These are phyloP conservation scores for Lichenothelia convexa DNA, from an alignment of 495 filamentous ascomycete genomes.

Conservation along the genomic window DNA sequence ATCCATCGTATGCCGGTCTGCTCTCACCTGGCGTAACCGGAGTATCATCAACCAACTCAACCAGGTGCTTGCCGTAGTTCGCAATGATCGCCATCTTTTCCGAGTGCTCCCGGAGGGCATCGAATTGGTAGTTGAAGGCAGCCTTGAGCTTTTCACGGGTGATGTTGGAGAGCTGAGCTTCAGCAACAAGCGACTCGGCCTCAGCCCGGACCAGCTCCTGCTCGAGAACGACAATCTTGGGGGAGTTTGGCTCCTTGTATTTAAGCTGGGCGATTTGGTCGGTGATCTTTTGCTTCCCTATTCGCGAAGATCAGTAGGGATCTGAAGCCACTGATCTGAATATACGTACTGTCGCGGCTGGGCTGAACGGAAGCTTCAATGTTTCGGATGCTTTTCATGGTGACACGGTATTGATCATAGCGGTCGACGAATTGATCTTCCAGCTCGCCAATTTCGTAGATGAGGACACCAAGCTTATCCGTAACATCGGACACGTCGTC, in stretches of 20 bases:
- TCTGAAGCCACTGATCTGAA: neutral
- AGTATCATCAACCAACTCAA: constrained; percentile 89
- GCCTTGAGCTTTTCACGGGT: constrained; percentile 98
- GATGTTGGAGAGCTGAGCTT: constrained; percentile 96
- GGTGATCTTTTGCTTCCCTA: constrained; percentile 97
- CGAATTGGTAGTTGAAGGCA: constrained; percentile 95
- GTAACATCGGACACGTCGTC: constrained; percentile 98
- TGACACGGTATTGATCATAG: constrained; percentile 97
- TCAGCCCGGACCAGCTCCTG: constrained; percentile 97
- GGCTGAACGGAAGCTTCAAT: constrained; percentile 97
- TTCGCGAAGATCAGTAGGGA: constrained; percentile 8
- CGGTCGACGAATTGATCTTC: constrained; percentile 96
- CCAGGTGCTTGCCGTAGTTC: constrained; percentile 87
- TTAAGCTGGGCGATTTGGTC: constrained; percentile 98
- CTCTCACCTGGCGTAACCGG: constrained; percentile 96
- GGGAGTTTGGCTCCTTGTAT: constrained; percentile 97
- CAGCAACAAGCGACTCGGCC: constrained; percentile 92
- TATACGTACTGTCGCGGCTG: constrained; percentile 72
- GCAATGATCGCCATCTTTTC: constrained; percentile 98
- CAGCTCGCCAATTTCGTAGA: constrained; percentile 96
- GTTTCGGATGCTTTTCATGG: constrained; percentile 97
- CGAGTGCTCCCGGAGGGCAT: constrained; percentile 91
- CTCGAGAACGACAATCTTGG: constrained; percentile 91
- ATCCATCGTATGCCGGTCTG: constrained; percentile 88
- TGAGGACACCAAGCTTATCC: constrained; percentile 91